These are phyloP conservation scores for Aspergillus glaucus DNA, from an alignment of 2,329 filamentous ascomycete species.

Conservation along the genomic window DNA sequence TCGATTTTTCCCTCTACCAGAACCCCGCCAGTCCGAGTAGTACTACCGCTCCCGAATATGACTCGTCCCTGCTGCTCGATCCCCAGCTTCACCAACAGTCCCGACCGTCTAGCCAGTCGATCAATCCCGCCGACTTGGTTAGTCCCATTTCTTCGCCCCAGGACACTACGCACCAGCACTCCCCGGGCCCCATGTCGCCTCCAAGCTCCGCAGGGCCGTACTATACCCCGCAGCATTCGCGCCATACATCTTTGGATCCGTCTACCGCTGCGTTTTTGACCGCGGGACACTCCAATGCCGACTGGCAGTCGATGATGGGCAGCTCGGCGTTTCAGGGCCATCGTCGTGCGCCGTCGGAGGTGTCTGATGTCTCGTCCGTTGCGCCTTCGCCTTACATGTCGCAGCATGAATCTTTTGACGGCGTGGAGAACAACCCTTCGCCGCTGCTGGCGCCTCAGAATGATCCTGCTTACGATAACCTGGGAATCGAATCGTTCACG, in stretches of 20 bases:
- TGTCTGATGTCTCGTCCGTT: conserved; percentile 81
- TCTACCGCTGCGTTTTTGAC: conserved; percentile 53
- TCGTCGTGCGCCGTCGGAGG: conserved; percentile 79
- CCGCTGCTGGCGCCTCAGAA: conserved; percentile 69
- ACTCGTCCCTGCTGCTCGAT: conserved; percentile 35
- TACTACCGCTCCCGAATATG: conserved; percentile 27
- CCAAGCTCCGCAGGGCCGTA: conserved; percentile 47
- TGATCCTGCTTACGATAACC: conserved; percentile 70
- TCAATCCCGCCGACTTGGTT: conserved; percentile 43
- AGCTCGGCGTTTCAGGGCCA: conserved; percentile 68
- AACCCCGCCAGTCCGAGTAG: conserved; percentile 27
- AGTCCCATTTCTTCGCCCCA: conserved; percentile 43
- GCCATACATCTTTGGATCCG: conserved; percentile 56
- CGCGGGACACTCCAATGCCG: conserved; percentile 40
- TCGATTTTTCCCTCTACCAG: conserved; percentile 36
- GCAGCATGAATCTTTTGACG: conserved; percentile 72
- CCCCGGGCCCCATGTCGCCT: conserved; percentile 49
- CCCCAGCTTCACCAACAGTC: conserved; percentile 33
- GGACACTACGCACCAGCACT: conserved; percentile 47
- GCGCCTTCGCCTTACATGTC: conserved; percentile 76
- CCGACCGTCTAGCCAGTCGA: conserved; percentile 13
- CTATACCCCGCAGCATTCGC: conserved; percentile 51
- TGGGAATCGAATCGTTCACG: conserved; percentile 73
- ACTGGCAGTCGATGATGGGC: conserved; percentile 53
- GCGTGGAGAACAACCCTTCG: conserved; percentile 65